phyloP scores from a whole-genome alignment of 2,329 filamentous ascomycete species.

The Fusarium siculi region DNA sequence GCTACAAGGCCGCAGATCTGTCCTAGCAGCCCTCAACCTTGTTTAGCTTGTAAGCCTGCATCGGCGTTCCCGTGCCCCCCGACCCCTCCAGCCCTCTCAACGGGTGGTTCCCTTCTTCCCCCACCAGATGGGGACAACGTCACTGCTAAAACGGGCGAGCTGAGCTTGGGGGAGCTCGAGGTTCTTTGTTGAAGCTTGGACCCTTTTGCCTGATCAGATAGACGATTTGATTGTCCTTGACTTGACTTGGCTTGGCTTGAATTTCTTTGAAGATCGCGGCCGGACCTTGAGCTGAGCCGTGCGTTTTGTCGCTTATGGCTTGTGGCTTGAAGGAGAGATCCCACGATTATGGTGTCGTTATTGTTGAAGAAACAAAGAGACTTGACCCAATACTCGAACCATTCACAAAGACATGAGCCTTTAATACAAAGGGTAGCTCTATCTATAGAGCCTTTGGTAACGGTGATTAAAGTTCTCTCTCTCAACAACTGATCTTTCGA shows the following conservation, averaged over 20 bases:
- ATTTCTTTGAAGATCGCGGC: constrained; percentile 6
- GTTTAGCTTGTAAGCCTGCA: constrained; percentile 35
- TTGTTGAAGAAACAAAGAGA: constrained; percentile 13
- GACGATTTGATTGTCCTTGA: background rate
- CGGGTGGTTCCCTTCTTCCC: background rate
- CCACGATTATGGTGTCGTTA: background rate
- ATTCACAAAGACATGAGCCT: background rate
- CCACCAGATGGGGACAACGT: constrained; percentile 15
- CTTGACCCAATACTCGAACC: background rate
- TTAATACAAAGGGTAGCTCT: background rate
- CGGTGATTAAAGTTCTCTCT: background rate
- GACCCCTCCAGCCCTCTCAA: background rate
- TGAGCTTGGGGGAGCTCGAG: constrained; percentile 10
- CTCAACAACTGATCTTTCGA: background rate
- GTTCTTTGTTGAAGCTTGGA: constrained; percentile 17
- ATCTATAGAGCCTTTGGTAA: background rate
- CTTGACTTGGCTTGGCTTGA: background rate
- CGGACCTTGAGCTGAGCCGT: constrained; percentile 17
- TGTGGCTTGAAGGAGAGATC: constrained; percentile 13
- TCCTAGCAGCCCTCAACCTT: constrained; percentile 28
- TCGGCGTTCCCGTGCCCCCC: constrained; percentile 35
- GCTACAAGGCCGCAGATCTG: constrained; percentile 40
- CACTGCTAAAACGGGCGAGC: constrained; percentile 13
- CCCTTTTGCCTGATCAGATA: background rate
- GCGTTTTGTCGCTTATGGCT: background rate